Conservation (phyloP, 768 basidiomycete species). For the Aureoboletus auriporus region DNA sequence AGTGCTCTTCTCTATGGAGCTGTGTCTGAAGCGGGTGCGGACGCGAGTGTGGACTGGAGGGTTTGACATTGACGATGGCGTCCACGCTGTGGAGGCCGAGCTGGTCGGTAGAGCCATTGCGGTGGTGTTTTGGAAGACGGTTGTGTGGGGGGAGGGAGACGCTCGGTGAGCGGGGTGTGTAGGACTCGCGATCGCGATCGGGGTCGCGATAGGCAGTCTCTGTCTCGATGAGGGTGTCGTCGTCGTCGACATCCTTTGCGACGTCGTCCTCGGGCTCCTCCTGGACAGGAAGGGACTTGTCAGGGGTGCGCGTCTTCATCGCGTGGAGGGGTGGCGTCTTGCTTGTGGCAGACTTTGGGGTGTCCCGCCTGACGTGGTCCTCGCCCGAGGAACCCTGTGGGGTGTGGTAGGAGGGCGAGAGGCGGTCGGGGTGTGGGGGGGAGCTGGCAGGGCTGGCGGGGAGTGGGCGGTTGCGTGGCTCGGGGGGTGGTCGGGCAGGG, state of each 20-base stretch:
- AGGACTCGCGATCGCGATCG: constrained; percentile 48
- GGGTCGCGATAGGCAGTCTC: constrained; percentile 30
- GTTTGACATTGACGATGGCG: constrained; percentile 49
- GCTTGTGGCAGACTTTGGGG: constrained; percentile 33
- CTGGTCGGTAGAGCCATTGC: constrained; percentile 59
- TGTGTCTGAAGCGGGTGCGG: constrained; percentile 39
- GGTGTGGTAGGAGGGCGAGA: constrained; percentile 46
- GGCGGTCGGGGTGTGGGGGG: constrained; percentile 46
- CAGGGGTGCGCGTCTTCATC: constrained; percentile 55
- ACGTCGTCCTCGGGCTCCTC: constrained; percentile 72
- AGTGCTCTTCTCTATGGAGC: constrained; percentile 54
- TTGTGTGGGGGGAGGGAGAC: constrained; percentile 45
- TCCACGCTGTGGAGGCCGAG: constrained; percentile 59
- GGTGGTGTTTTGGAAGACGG: constrained; percentile 40
- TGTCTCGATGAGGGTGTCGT: constrained; percentile 43
- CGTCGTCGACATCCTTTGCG: constrained; percentile 43
- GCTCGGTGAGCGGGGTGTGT: constrained; percentile 68
- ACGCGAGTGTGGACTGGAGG: constrained; percentile 20
- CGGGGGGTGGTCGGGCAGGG: constrained; percentile 22
- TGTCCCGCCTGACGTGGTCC: constrained; percentile 47
- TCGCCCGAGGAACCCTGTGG: constrained; percentile 46
- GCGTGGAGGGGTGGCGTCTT: constrained; percentile 57
- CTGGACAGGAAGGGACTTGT: constrained; percentile 72
- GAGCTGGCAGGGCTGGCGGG: constrained; percentile 34
- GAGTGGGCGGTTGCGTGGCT: constrained; percentile 24